phyloP scores from a whole-genome alignment of 352 stramenopile species.

The Globisporangium cederbergense region DNA sequence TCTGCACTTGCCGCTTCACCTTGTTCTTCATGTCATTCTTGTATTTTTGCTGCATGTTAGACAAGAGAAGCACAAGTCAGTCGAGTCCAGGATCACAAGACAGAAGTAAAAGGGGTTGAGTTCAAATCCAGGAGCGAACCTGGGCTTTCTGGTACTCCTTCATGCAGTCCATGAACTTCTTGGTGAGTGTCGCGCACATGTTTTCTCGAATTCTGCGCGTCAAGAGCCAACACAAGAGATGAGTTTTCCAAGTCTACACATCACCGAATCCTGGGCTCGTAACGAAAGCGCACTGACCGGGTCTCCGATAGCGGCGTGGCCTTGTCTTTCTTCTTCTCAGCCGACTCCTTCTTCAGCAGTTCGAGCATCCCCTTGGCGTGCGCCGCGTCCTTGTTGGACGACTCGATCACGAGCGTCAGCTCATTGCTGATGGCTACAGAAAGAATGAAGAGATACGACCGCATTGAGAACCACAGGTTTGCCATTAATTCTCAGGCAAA shows the following conservation, averaged over 20 bases:
- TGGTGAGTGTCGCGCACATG: constrained; percentile 95
- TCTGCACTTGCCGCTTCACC: constrained; percentile 96
- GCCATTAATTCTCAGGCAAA: not conserved
- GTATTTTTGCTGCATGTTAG: constrained; percentile 91
- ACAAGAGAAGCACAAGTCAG: not conserved
- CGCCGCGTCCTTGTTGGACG: constrained; percentile 91
- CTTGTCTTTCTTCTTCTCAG: constrained; percentile 91
- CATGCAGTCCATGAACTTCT: constrained; percentile 99
- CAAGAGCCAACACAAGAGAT: not conserved
- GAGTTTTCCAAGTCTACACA: not conserved
- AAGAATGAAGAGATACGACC: not conserved
- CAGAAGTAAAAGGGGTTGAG: not conserved
- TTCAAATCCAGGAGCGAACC: constrained; percentile 8
- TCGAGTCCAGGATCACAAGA: not conserved
- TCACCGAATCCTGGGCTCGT: not conserved
- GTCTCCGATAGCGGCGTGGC: constrained; percentile 67
- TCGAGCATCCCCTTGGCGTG: constrained; percentile 86
- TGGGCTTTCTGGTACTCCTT: constrained; percentile 96
- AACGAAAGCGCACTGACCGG: constrained; percentile 26
- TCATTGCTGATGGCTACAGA: constrained; percentile 84
- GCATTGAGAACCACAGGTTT: not conserved
- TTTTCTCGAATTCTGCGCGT: constrained; percentile 92
- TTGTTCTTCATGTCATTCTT: constrained; percentile 98
- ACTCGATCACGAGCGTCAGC: constrained; percentile 88
- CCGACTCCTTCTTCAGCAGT: constrained; percentile 94